A percentile compares a stretch with the other conserved stretches of the same genome.
These are phyloP conservation scores for Plasmodium vinckei DNA, from an alignment of 169 alveolate genomes.

Conservation along the genomic window DNA sequence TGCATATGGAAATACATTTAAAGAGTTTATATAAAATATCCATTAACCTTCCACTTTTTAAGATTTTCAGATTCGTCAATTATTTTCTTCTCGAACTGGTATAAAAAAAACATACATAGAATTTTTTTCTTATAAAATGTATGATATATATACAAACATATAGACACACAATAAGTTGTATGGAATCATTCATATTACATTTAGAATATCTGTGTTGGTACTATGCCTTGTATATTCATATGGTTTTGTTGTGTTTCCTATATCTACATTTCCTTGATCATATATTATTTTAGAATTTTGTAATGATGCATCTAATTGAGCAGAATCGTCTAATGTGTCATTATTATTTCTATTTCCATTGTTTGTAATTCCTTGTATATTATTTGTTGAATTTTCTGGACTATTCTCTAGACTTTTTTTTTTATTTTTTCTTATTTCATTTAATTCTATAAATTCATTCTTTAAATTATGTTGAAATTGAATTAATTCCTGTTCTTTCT, in stretches of 20 bases:
- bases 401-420: conserved; percentile 24
- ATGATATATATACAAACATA: neutral
- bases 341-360: neutral
- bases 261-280: conserved; percentile 10
- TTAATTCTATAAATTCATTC: conserved; percentile 42
- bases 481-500: conserved; percentile 46
- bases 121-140: neutral
- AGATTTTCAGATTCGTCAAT: neutral
- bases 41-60: conserved; percentile 53
- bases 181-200: neutral
- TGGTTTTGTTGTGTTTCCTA: neutral
- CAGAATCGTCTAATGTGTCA: neutral
- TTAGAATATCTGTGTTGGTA: conserved; percentile 3
- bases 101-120: neutral
- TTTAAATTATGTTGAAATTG: conserved; percentile 37
- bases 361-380: neutral
- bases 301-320: neutral
- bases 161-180: neutral
- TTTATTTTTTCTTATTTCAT: conserved; percentile 26
- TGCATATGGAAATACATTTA: neutral
- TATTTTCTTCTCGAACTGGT: no score
- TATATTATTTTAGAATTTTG: neutral
- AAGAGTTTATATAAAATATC: neutral
- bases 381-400: conserved; percentile 1
- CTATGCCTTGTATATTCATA: conserved; percentile 14